Conservation (phyloP, 1,284 basidiomycete genomes). For the Melampsora larici-populina region DNA sequence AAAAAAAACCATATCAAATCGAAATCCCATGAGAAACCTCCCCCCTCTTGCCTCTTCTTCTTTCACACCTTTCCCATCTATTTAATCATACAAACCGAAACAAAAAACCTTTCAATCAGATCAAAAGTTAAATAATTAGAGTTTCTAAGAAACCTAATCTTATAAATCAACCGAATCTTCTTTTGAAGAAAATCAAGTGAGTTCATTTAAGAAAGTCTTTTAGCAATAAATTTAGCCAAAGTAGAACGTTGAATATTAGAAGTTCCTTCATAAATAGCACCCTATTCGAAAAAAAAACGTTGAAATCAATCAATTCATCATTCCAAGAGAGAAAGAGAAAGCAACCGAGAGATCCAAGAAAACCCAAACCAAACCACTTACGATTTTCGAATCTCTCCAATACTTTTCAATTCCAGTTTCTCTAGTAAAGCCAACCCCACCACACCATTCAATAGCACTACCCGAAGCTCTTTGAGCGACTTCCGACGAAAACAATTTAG, state of each 20-base stretch:
- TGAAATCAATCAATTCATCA: not conserved
- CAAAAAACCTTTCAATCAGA: too few relatives aligned
- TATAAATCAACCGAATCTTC: too few relatives aligned
- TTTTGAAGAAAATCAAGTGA: too few relatives aligned
- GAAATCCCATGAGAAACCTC: too few relatives aligned
- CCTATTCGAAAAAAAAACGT: slow-evolving; percentile 54
- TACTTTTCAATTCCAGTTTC: slow-evolving; percentile 88
- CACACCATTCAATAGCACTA: slow-evolving; percentile 91
- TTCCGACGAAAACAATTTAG: slow-evolving; percentile 75
- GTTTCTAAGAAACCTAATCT: too few relatives aligned
- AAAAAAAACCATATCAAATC: too few relatives aligned
- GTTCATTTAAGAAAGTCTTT: slow-evolving; percentile 26
- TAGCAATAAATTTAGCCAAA: slow-evolving; percentile 67
- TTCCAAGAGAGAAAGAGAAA: not conserved
- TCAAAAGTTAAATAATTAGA: too few relatives aligned
- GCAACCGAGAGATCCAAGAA: not conserved
- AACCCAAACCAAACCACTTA: not conserved
- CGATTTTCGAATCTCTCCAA: slow-evolving; percentile 81
- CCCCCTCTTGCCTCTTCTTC: too few relatives aligned
- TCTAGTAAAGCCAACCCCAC: slow-evolving; percentile 89
- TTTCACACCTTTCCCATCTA: too few relatives aligned
- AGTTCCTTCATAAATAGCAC: slow-evolving; percentile 91
- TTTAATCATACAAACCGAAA: too few relatives aligned
- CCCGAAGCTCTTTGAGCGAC: slow-evolving; percentile 86
- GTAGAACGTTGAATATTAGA: slow-evolving; percentile 96